phyloP scores from a whole-genome alignment of 192 early-diverging fungal genomes.

The Irineochytrium annulatum region DNA sequence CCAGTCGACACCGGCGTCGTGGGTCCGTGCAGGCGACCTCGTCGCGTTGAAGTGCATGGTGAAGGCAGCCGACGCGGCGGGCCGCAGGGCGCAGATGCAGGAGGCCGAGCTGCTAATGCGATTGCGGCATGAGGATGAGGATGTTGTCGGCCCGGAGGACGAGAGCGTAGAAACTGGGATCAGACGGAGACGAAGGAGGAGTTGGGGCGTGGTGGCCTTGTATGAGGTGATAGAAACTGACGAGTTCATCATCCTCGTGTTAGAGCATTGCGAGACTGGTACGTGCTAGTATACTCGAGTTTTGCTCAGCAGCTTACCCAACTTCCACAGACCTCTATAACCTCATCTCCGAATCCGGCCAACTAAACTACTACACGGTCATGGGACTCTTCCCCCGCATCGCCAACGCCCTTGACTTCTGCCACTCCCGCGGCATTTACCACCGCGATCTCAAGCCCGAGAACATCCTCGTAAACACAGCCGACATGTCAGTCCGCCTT shows the following conservation, averaged over 20 bases:
- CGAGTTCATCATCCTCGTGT: slow-evolving; percentile 31
- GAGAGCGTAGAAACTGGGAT: background rate
- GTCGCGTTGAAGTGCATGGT: background rate
- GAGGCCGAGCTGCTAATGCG: background rate
- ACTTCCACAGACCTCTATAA: background rate
- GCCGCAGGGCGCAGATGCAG: background rate
- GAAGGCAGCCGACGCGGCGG: background rate
- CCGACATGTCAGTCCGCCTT: slow-evolving; percentile 57
- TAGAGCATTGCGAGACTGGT: slow-evolving; percentile 33
- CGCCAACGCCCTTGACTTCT: slow-evolving; percentile 66
- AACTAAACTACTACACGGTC: too few species aligned
- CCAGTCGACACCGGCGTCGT: too few species aligned
- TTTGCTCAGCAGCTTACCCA: too few species aligned
- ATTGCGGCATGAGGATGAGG: background rate
- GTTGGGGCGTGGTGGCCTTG: slow-evolving; percentile 20
- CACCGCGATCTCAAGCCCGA: slow-evolving; percentile 92
- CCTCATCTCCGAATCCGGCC: too few species aligned
- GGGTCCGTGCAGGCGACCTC: too few species aligned
- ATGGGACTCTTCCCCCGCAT: slow-evolving; percentile 69
- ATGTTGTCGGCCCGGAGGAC: background rate
- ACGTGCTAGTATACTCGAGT: background rate
- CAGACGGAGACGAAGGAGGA: background rate
- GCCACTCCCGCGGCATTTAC: slow-evolving; percentile 74
- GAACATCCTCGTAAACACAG: slow-evolving; percentile 53
- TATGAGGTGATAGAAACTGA: slow-evolving; percentile 38